These are phyloP conservation scores for Ormosia semicastrata DNA, from an alignment of 306 rosid genomes.

Conservation along the genomic window DNA sequence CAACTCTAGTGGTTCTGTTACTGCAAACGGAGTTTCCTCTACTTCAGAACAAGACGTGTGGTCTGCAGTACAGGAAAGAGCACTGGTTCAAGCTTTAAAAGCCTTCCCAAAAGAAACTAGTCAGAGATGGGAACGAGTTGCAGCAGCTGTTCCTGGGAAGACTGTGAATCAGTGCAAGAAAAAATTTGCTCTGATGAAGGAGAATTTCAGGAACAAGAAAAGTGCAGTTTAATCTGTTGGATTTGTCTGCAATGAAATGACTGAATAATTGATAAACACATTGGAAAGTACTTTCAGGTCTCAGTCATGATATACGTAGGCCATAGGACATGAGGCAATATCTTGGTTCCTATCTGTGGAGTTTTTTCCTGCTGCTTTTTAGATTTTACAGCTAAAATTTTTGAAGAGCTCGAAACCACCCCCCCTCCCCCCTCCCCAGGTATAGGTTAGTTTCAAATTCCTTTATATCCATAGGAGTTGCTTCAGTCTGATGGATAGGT, in stretches of 20 bases:
- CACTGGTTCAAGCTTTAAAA: constrained; percentile 92
- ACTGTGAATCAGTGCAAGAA: constrained; percentile 91
- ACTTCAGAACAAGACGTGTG: constrained; percentile 75
- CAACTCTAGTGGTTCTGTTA: constrained; percentile 21
- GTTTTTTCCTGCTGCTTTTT: constrained; percentile 34
- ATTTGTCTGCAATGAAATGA: neutral
- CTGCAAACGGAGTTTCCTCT: constrained; percentile 54
- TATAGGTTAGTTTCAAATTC: constrained; percentile 9
- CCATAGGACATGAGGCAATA: constrained; percentile 5
- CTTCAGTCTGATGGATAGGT: constrained; percentile 9
- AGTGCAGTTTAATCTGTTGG: constrained; percentile 42
- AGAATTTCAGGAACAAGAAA: constrained; percentile 88
- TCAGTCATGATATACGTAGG: neutral
- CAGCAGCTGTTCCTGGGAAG: constrained; percentile 94
- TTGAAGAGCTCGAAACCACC: constrained; percentile 31
- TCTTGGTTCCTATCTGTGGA: constrained; percentile 21
- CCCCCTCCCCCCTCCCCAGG: neutral
- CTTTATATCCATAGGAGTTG: constrained; percentile 3
- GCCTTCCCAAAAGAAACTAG: constrained; percentile 86
- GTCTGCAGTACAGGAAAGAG: constrained; percentile 91
- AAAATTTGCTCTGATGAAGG: constrained; percentile 76
- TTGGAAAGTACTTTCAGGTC: neutral
- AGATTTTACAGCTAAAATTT: constrained; percentile 38
- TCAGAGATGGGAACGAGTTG: constrained; percentile 95
- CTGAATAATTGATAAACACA: neutral